A percentile compares a stretch with the other conserved stretches of the same genome.
phyloP scores from a whole-genome alignment of 352 stramenopile genomes.

The Pythium graminicola region DNA sequence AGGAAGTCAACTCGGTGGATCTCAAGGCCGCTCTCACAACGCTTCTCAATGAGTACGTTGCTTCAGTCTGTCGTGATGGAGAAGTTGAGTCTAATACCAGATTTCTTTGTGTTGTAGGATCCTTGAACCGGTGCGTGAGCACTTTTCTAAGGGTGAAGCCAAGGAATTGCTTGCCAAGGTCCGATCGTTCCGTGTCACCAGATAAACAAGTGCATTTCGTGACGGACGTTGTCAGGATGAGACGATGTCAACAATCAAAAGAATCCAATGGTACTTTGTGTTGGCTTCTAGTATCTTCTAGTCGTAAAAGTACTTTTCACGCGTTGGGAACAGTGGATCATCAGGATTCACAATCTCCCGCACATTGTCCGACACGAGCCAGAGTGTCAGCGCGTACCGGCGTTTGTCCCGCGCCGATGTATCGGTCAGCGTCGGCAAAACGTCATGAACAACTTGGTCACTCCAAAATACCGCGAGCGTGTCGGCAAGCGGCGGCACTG shows the following conservation, averaged over 20 bases:
- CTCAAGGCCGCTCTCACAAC: slow-evolving; percentile 91
- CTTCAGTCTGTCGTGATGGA: no score
- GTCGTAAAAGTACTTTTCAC: slow-evolving; percentile 29
- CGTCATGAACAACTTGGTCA: slow-evolving; percentile 81
- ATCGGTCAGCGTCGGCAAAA: slow-evolving; percentile 49
- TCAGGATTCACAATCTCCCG: slow-evolving; percentile 40
- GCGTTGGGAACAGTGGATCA: slow-evolving; percentile 31
- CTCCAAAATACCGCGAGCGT: slow-evolving; percentile 85
- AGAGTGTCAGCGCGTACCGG: slow-evolving; percentile 85
- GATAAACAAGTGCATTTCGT: slow-evolving; percentile 44
- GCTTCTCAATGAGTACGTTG: slow-evolving; percentile 89
- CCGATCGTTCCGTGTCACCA: slow-evolving; percentile 94
- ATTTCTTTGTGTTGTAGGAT: slow-evolving; percentile 47
- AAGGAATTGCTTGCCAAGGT: slow-evolving; percentile 95
- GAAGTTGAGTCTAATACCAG: background rate
- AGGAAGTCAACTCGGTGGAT: slow-evolving; percentile 89
- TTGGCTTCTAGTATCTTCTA: background rate
- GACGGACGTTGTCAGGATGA: no score
- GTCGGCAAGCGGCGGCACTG: slow-evolving; percentile 64
- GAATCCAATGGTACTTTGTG: no score
- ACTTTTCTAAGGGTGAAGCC: slow-evolving; percentile 94
- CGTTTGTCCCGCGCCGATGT: slow-evolving; percentile 21
- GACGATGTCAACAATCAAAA: no score
- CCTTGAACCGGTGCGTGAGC: slow-evolving; percentile 94
- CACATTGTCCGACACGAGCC: slow-evolving; percentile 58